Evolutionary conservation across 805 yeast genomes (phyloP), one percentile per base, ranked within the genome.

Genomic region (Komagataella phaffii): DNA sequence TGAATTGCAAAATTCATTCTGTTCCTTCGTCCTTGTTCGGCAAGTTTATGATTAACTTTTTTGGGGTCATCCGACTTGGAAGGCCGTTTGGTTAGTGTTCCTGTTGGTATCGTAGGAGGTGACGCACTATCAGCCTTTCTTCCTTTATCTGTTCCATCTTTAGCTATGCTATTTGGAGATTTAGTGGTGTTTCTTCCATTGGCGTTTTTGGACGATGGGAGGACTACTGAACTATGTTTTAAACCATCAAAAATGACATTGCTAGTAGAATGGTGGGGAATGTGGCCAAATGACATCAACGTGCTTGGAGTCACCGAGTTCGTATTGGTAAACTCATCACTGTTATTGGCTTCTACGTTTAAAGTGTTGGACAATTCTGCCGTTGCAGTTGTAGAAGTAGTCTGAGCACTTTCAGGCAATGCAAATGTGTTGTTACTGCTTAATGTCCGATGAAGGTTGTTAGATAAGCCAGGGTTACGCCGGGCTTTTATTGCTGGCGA

Each of bases 11-110:
- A 69, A 64, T 93, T 93, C 83, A 91, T 85, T 55, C 99, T 74
- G 64, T 91, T 90, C 58, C 99, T 77, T 51, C 99, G 75, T 14
- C 96, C 98, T 66, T 93, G 97, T 67, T 91, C 99, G 0, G 99
- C 98, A 14, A 88, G 75, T 63, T 91, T 90, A 66, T 91, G 99
- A 46, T 79, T 78, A 2, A 84, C 78, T 59, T 83, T 81, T 62
- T 85, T 83, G 24, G 76, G 72, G 30, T 45, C 44, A 10, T 23
- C 19, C 44, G 30, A 47, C 8, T 24, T 30, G 24, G 21, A 30
- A 4, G 48, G 51, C 18, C 36, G 48, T 18, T 45, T 21, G 24
- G 23, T 17, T 17, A 14, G 40, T 3, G 50, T 3, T n/a, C 18
- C 17, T 3, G 24, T 5, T 45, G 49, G 24, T 44, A 30, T 30